These are phyloP conservation scores for Plasmodium coatneyi DNA, from an alignment of 169 alveolate genomes.

Conservation along the genomic window DNA sequence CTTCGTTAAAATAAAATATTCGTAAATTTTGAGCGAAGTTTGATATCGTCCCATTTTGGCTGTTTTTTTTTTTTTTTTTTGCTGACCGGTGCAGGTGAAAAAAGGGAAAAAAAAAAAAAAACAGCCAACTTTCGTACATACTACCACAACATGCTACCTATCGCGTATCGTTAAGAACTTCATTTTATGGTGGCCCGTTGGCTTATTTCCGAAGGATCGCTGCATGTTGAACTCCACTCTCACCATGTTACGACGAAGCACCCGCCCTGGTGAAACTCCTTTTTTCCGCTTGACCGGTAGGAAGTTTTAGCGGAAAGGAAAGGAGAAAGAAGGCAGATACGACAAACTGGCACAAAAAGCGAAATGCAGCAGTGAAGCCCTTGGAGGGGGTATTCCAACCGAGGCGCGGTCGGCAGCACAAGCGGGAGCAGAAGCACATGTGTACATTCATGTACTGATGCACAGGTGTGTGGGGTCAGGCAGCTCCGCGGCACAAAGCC, in stretches of 20 bases:
- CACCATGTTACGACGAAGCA: neutral
- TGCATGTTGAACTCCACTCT: neutral
- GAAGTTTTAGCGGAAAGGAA: neutral
- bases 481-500: neutral
- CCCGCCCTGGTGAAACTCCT: neutral
- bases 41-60: no score
- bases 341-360: neutral
- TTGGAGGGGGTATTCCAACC: neutral
- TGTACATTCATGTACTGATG: neutral
- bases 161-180: neutral
- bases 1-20: no score
- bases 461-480: neutral
- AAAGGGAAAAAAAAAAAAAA: neutral
- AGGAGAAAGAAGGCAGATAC: neutral
- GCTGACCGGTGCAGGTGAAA: no score
- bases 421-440: neutral
- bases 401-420: neutral
- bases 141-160: neutral
- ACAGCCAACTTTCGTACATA: neutral
- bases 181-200: neutral
- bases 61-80: no score
- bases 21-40: no score
- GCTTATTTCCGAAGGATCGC: neutral
- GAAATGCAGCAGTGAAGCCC: neutral
- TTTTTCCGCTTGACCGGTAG: neutral